A percentile compares a stretch with the other conserved stretches of the same genome.
These are phyloP conservation scores for Coemansia sp. DNA, from an alignment of 192 early-diverging fungal genomes.

Conservation along the genomic window DNA sequence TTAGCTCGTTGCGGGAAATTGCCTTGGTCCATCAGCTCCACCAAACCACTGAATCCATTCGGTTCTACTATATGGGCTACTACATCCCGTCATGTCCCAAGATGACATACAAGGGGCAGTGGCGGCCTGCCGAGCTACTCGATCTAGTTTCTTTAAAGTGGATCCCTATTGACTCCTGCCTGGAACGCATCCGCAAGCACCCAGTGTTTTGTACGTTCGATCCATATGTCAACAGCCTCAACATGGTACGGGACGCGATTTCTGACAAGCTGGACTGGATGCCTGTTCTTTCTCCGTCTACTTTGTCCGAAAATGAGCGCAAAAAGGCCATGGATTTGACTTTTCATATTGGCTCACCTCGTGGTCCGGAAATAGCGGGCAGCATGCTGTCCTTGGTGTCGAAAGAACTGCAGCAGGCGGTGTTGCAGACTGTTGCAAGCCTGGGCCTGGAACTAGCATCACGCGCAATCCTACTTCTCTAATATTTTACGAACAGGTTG, in stretches of 20 bases:
- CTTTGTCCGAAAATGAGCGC: conserved; percentile 3
- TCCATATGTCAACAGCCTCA: conserved; percentile 11
- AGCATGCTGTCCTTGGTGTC: conserved; percentile 8
- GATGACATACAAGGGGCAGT: conserved; percentile 94
- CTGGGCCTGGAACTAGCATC: conserved; percentile 21
- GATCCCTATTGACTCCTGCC: conserved; percentile 42
- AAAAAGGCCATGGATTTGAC: conserved; percentile 10
- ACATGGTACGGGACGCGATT: conserved; percentile 15
- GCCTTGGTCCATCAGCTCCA: conserved; percentile 57
- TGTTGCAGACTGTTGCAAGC: conserved; percentile 20
- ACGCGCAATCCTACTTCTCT: too few species aligned
- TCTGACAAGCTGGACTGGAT: conserved; percentile 6
- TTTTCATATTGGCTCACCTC: not conserved
- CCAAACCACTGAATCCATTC: conserved; percentile 47
- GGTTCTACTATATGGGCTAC: conserved; percentile 94
- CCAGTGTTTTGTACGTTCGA: conserved; percentile 42
- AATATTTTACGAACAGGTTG: too few species aligned
- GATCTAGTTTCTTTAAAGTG: conserved; percentile 61
- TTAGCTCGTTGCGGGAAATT: conserved; percentile 82
- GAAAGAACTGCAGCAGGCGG: conserved; percentile 9
- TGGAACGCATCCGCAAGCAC: conserved; percentile 36
- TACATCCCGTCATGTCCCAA: conserved; percentile 89
- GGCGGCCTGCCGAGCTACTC: conserved; percentile 76
- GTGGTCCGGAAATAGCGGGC: not conserved
- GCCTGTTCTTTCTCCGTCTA: conserved; percentile 12